A percentile compares a stretch with the other conserved stretches of the same genome.
These are phyloP conservation scores for Cercospora canescens DNA, from an alignment of 2,329 filamentous ascomycete species.

Conservation along the genomic window DNA sequence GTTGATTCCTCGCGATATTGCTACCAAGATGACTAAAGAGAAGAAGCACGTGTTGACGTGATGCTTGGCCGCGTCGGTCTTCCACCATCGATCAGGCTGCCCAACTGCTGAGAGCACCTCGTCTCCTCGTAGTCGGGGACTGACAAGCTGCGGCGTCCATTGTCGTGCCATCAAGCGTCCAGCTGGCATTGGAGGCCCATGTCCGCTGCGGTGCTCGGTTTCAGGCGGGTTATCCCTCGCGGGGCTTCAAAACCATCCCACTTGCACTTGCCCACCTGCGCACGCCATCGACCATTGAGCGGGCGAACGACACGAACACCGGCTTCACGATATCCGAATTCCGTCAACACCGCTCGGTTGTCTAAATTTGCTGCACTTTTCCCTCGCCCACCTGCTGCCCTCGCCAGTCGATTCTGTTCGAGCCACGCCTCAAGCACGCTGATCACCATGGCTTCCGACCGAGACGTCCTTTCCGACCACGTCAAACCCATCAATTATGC, in stretches of 20 bases:
- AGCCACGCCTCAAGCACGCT: constrained; percentile 35
- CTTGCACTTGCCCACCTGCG: not conserved
- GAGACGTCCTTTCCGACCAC: constrained; percentile 48
- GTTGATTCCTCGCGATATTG: no score
- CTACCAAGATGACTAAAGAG: not conserved
- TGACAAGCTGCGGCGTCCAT: not conserved
- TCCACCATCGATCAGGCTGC: not conserved
- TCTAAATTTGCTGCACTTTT: not conserved
- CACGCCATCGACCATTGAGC: not conserved
- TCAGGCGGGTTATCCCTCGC: not conserved
- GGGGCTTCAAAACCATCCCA: not conserved
- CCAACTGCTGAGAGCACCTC: not conserved
- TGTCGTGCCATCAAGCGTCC: not conserved
- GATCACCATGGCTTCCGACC: constrained; percentile 47
- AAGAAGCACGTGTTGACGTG: not conserved
- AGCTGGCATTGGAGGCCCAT: not conserved
- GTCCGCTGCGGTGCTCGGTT: not conserved
- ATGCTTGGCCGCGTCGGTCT: not conserved
- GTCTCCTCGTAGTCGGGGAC: not conserved
- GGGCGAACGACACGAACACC: not conserved
- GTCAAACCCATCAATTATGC: constrained; percentile 85
- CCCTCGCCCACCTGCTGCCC: not conserved
- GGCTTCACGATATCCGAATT: not conserved
- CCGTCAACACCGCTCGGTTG: not conserved
- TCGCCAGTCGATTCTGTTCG: constrained; percentile 28